Evolutionary conservation across 371 early-diverging fungal species (phyloP).

Genomic region (Actinomortierella wolfii): DNA sequence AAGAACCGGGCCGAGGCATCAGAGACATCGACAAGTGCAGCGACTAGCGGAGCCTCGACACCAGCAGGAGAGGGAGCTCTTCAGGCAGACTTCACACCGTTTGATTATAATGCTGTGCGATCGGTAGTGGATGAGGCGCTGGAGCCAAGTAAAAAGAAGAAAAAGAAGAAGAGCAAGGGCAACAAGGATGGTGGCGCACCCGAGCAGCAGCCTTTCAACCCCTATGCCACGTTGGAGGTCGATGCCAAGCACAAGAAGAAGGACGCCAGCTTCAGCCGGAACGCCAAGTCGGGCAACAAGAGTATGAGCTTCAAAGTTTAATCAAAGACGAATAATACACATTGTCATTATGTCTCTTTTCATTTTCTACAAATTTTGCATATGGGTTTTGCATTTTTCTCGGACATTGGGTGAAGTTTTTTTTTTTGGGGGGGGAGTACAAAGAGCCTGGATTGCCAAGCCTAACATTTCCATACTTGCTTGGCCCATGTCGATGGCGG

Average conservation of each 20-base stretch:
- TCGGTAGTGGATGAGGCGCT: constrained; percentile 35
- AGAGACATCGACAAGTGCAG: constrained; percentile 9
- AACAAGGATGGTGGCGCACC: background rate
- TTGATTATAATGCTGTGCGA: constrained; percentile 36
- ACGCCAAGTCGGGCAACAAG: constrained; percentile 47
- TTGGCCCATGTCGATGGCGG: no score
- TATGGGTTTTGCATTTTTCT: no score
- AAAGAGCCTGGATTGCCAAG: no score
- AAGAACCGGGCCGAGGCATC: constrained; percentile 4
- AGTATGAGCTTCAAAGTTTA: constrained; percentile 44
- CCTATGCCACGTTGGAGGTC: constrained; percentile 44
- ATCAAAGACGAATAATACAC: no score
- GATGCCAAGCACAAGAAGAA: constrained; percentile 31
- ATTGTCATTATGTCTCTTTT: no score
- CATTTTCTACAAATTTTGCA: no score
- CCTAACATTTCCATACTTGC: no score
- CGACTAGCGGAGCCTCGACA: constrained; percentile 1
- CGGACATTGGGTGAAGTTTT: no score
- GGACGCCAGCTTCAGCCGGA: constrained; percentile 37
- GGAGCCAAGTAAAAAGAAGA: constrained; percentile 22
- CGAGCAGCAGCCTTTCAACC: constrained; percentile 40
- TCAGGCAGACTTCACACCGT: constrained; percentile 19
- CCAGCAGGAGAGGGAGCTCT: no score
- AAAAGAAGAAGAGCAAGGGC: constrained; percentile 24
- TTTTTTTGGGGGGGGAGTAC: no score